Evolutionary conservation across 257 asterid genomes (phyloP).

Genomic region (Solanum tarijense): DNA sequence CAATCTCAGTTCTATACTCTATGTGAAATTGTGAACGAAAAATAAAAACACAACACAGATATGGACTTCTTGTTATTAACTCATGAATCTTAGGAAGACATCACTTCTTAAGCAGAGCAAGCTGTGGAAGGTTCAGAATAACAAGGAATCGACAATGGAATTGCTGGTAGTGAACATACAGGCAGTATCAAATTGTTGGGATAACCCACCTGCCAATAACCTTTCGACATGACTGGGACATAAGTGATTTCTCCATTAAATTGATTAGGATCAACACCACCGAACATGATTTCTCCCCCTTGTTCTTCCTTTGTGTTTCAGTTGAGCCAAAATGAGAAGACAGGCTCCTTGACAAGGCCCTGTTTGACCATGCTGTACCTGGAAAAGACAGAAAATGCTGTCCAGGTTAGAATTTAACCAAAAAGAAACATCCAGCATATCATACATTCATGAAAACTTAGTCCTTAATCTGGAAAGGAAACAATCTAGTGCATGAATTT

Average conservation of each 20-base stretch:
- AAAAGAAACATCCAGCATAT: background rate
- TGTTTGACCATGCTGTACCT: constrained; percentile 93
- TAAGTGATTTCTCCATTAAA: constrained; percentile 72
- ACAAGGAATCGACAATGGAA: background rate
- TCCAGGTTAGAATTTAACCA: background rate
- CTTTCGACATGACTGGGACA: constrained; percentile 73
- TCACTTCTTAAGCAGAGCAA: no score
- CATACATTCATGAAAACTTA: background rate
- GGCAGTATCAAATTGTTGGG: background rate
- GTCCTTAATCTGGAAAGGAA: background rate
- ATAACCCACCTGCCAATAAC: constrained; percentile 89
- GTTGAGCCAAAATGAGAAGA: constrained; percentile 96
- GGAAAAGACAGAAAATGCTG: background rate
- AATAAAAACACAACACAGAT: no score
- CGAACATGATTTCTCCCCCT: constrained; percentile 91
- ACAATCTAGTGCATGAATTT: background rate
- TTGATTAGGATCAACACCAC: constrained; percentile 88
- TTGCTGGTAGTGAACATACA: background rate
- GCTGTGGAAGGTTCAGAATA: background rate
- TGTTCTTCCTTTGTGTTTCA: constrained; percentile 54
- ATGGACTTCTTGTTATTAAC: no score
- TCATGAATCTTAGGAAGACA: no score
- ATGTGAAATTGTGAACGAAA: no score
- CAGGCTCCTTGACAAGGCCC: constrained; percentile 78
- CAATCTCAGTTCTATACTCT: no score